Conservation (phyloP, 371 early-diverging fungal genomes). For the Mortierella sp. region DNA sequence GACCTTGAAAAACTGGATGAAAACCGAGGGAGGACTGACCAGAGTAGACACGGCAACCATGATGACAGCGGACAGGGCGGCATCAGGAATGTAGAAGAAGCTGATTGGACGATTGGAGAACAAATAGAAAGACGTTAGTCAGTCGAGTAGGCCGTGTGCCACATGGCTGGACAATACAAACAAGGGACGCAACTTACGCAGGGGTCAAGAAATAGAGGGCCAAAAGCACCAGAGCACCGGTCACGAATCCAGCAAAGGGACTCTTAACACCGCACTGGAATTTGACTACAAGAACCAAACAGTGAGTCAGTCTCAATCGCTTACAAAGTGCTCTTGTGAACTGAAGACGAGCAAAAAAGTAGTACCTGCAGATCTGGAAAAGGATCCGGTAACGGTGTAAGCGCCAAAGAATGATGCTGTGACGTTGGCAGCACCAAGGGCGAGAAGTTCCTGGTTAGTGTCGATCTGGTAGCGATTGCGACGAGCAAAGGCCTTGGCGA, state of each 20-base stretch:
- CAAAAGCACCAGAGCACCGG: slow-evolving; percentile 79
- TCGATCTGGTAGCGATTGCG: slow-evolving; percentile 63
- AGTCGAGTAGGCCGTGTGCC: neutral
- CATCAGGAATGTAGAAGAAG: slow-evolving; percentile 85
- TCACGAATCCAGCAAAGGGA: slow-evolving; percentile 80
- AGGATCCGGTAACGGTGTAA: slow-evolving; percentile 87
- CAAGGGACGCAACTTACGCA: no score
- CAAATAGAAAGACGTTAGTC: neutral
- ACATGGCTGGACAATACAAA: neutral
- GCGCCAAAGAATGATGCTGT: slow-evolving; percentile 85
- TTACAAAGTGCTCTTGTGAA: no score
- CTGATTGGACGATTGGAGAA: slow-evolving; percentile 6
- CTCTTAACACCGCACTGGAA: slow-evolving; percentile 65
- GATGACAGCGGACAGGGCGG: slow-evolving; percentile 83
- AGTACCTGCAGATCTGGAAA: slow-evolving; percentile 88
- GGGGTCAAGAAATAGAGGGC: slow-evolving; percentile 82
- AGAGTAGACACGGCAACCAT: slow-evolving; percentile 74
- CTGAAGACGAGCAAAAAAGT: no score
- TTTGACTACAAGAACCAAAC: no score
- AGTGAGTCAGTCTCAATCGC: no score
- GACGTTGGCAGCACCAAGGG: slow-evolving; percentile 84
- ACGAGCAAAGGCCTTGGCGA: slow-evolving; percentile 82
- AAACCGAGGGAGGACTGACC: slow-evolving; percentile 63
- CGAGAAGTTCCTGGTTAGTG: slow-evolving; percentile 84
- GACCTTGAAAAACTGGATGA: slow-evolving; percentile 55